Percentiles rank a stretch among this genome's conserved stretches.
These are phyloP conservation scores for Xylaria bambusicola DNA, from an alignment of 495 filamentous ascomycete species.

Conservation along the genomic window DNA sequence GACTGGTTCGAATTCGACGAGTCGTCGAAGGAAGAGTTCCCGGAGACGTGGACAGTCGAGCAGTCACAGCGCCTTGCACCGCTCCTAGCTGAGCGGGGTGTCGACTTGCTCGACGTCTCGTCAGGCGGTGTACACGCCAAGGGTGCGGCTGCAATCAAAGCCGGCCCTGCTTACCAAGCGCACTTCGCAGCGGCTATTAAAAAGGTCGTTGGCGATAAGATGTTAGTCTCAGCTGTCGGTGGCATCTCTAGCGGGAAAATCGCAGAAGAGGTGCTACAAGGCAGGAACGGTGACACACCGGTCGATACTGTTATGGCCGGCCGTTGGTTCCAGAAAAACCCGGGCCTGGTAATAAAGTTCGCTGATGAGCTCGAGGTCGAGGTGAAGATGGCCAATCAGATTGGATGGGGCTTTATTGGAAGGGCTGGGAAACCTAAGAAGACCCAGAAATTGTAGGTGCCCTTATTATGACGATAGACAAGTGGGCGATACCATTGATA, in stretches of 20 bases:
- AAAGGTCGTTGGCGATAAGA: slow-evolving; percentile 60
- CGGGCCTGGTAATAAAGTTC: slow-evolving; percentile 58
- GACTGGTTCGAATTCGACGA: slow-evolving; percentile 62
- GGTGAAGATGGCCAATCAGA: slow-evolving; percentile 64
- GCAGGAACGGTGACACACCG: slow-evolving; percentile 29
- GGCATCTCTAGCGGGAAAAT: slow-evolving; percentile 57
- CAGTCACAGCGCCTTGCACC: slow-evolving; percentile 57
- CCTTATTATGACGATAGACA: no score
- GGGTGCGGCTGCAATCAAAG: slow-evolving; percentile 51
- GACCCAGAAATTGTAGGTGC: no score
- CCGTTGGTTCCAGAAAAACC: slow-evolving; percentile 68
- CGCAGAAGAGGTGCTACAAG: slow-evolving; percentile 55
- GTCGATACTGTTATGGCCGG: slow-evolving; percentile 64
- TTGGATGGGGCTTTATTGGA: slow-evolving; percentile 53
- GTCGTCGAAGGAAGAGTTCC: slow-evolving; percentile 31
- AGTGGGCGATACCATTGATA: no score
- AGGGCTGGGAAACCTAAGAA: background rate
- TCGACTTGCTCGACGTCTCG: slow-evolving; percentile 68
- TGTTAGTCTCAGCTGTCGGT: slow-evolving; percentile 60
- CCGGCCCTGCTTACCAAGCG: slow-evolving; percentile 63
- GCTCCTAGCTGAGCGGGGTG: slow-evolving; percentile 53
- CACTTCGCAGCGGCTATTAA: slow-evolving; percentile 52
- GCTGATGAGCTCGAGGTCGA: slow-evolving; percentile 63
- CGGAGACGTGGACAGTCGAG: slow-evolving; percentile 52
- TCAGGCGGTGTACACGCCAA: slow-evolving; percentile 57